These are phyloP conservation scores for Noccaea caerulescens DNA, from an alignment of 345 rosid species.

Conservation along the genomic window DNA sequence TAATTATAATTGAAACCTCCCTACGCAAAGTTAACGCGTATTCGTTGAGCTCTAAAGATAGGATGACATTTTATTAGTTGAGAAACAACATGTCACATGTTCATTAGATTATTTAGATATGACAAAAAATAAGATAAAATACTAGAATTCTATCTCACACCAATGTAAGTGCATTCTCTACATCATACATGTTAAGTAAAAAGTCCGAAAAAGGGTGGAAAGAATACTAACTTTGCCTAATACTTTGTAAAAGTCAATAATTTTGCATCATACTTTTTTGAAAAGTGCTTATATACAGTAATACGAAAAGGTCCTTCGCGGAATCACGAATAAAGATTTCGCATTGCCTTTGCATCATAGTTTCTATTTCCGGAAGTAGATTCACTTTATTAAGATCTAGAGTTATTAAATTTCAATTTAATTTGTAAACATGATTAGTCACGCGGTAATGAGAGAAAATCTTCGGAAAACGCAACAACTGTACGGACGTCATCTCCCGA, in stretches of 20 bases:
- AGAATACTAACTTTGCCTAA: slow-evolving; percentile 22
- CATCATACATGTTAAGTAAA: not conserved
- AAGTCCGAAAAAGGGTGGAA: not conserved
- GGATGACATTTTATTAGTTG: not conserved
- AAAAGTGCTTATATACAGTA: slow-evolving; percentile 14
- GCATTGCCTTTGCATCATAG: not conserved
- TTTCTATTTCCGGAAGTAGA: slow-evolving; percentile 22
- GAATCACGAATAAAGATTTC: not conserved
- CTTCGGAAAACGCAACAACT: slow-evolving; percentile 29
- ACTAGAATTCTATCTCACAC: not conserved
- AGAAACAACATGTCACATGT: not conserved
- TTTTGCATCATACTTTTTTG: slow-evolving; percentile 13
- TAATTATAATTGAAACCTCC: not conserved
- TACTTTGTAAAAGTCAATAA: not conserved
- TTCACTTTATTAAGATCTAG: not conserved
- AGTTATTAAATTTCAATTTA: too few species aligned
- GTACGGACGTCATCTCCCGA: slow-evolving; percentile 41
- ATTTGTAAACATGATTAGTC: not conserved
- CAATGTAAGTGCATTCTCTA: not conserved
- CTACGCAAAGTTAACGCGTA: not conserved
- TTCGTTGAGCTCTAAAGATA: not conserved
- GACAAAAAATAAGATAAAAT: not conserved
- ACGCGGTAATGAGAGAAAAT: slow-evolving; percentile 23
- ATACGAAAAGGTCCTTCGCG: not conserved
- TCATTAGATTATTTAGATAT: not conserved